Evolutionary conservation across 2,329 filamentous ascomycete genomes (phyloP).

Genomic region (Penicillium sp.): DNA sequence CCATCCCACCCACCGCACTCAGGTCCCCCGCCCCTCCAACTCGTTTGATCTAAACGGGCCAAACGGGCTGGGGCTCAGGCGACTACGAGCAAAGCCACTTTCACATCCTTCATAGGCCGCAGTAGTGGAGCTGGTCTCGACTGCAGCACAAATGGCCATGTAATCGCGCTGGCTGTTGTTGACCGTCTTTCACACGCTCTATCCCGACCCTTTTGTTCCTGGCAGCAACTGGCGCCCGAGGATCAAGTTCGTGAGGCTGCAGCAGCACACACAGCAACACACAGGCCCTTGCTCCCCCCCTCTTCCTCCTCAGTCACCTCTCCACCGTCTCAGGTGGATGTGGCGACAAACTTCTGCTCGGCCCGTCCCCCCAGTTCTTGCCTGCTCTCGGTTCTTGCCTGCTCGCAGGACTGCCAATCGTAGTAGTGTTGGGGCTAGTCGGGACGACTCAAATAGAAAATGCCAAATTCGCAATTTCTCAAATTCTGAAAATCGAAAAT

Average conservation of each 20-base stretch:
- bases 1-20: slow-evolving; percentile 1
- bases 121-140: not conserved
- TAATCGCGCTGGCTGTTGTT: slow-evolving; percentile 3
- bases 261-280: slow-evolving; percentile 5
- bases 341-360: slow-evolving; percentile 30
- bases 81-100: slow-evolving; percentile 10
- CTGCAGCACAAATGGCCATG: slow-evolving; percentile 7
- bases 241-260: not conserved
- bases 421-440: slow-evolving; percentile 6
- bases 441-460: not conserved
- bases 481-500: not conserved
- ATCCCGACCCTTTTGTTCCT: not conserved
- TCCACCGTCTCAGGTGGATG: slow-evolving; percentile 11
- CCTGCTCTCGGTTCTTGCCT: slow-evolving; percentile 15
- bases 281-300: slow-evolving; percentile 2
- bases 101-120: not conserved
- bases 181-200: slow-evolving; percentile 17
- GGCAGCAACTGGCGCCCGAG: slow-evolving; percentile 3
- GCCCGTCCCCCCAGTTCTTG: slow-evolving; percentile 35
- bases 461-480: not conserved
- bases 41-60: no score
- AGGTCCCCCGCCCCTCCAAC: not conserved
- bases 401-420: slow-evolving; percentile 21
- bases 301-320: slow-evolving; percentile 18
- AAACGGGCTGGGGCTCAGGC: slow-evolving; percentile 6